Percentiles rank a stretch among this genome's conserved stretches.
These are phyloP conservation scores for Calonectria montana DNA, from an alignment of 2,329 filamentous ascomycete genomes.

Conservation along the genomic window DNA sequence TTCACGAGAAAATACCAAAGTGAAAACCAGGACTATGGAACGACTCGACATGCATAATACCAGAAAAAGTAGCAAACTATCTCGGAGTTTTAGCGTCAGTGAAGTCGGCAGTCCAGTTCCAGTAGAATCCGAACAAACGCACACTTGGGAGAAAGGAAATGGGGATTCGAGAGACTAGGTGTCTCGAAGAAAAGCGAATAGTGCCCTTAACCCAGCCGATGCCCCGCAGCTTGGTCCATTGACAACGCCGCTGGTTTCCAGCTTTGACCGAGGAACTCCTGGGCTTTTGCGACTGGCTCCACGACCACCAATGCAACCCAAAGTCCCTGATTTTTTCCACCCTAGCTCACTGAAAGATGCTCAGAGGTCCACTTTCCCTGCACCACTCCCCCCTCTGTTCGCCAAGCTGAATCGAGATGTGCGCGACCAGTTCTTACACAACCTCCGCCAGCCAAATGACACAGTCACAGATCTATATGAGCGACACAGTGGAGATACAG, in stretches of 20 bases:
- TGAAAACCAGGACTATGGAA: background rate
- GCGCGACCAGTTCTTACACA: slow-evolving; percentile 32
- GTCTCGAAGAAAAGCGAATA: background rate
- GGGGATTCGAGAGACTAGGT: slow-evolving; percentile 1
- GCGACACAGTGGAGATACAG: background rate
- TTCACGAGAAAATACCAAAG: background rate
- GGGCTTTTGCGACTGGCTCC: slow-evolving; percentile 13
- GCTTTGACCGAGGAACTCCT: background rate
- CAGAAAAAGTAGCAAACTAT: slow-evolving; percentile 26
- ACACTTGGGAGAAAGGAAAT: background rate
- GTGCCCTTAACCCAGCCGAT: slow-evolving; percentile 22
- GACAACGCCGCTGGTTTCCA: slow-evolving; percentile 9
- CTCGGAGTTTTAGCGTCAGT: slow-evolving; percentile 42
- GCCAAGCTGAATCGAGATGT: slow-evolving; percentile 20
- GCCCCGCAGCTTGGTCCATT: slow-evolving; percentile 21
- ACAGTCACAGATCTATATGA: background rate
- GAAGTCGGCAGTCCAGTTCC: slow-evolving; percentile 43
- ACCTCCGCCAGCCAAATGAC: slow-evolving; percentile 21
- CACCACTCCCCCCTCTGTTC: background rate
- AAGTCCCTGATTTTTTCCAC: background rate
- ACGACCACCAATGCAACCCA: background rate
- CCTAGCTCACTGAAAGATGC: background rate
- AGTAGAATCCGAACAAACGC: background rate
- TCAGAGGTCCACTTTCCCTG: too few relatives aligned
- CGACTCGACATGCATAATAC: background rate